These are phyloP conservation scores for Lizanozyma gosingica DNA, from an alignment of 1,139 yeast genomes.

Conservation along the genomic window DNA sequence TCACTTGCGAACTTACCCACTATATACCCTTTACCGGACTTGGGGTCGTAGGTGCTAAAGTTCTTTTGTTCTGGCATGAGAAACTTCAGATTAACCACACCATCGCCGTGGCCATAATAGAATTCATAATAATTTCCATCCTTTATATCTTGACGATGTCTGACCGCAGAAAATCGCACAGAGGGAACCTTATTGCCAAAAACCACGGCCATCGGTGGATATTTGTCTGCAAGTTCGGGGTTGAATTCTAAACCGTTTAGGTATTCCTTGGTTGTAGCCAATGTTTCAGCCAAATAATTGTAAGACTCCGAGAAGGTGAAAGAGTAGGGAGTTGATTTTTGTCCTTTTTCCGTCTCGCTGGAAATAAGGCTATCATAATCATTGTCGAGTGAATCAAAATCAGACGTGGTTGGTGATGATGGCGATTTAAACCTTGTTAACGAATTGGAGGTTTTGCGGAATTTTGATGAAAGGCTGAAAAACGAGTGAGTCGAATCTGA, in stretches of 20 bases:
- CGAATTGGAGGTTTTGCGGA: not conserved
- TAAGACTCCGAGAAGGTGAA: slow-evolving; percentile 53
- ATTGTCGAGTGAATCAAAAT: slow-evolving; percentile 2
- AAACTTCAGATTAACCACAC: slow-evolving; percentile 80
- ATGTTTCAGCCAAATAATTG: slow-evolving; percentile 53
- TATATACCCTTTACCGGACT: slow-evolving; percentile 35
- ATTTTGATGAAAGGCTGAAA: slow-evolving; percentile 1
- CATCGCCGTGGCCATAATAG: slow-evolving; percentile 87
- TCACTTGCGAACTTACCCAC: slow-evolving; percentile 60
- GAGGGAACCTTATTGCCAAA: slow-evolving; percentile 81
- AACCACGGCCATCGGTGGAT: slow-evolving; percentile 79
- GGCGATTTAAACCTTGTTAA: not conserved
- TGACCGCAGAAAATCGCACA: slow-evolving; percentile 67
- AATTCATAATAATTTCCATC: slow-evolving; percentile 70
- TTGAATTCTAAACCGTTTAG: slow-evolving; percentile 49
- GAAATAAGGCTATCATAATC: slow-evolving; percentile 6
- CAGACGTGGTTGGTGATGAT: not conserved
- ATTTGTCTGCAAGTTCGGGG: slow-evolving; percentile 32
- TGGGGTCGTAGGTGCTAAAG: slow-evolving; percentile 33
- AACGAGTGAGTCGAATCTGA: slow-evolving; percentile 1
- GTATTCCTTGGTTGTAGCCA: slow-evolving; percentile 52
- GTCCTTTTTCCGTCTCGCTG: not conserved
- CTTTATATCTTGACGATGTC: slow-evolving; percentile 50
- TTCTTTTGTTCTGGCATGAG: slow-evolving; percentile 71
- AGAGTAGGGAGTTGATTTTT: slow-evolving; percentile 6